Evolutionary conservation across 2,329 filamentous ascomycete species (phyloP), one percentile per base, ranked within the genome.

Genomic region (Colletotrichum scovillei): DNA sequence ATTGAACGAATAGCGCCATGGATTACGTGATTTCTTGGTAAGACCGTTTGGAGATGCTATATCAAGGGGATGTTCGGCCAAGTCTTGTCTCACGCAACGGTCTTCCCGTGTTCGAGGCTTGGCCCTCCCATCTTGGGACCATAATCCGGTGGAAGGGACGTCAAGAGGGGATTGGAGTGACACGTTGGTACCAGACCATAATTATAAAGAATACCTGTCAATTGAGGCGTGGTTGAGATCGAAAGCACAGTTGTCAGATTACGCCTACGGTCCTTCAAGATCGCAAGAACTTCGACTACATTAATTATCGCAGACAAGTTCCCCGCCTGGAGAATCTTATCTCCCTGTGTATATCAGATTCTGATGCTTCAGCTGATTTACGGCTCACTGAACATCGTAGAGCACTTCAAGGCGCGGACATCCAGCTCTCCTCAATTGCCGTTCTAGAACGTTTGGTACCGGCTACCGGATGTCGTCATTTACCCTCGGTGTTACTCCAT

Each of bases 401-500:
- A 19, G 16, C 11, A 14, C 9, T 5, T 22, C 14, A 52, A 52
- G 19, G 28, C 24, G n/a, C 49, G 65, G 64, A 38, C 32, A 35
- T 12, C 32, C 32, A 35, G 35, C 4, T n/a, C 26, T 59, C 32
- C 12, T 60, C 22, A 42, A 26, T 56, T 60, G 14, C 38, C 38
- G 32, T 35, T 35, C 32, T 35, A 42, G 38, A 42, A 19, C 38
- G 2, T 49, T 49, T 49, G 42, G 42, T 49, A 42, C 38, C 38
- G 16, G 42, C 8, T 26, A 57, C 52, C 24, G n/a, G 19, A 73
- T 73, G 70, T 65, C 70, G 67, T 65, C 70, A 73, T 73, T 56
- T 70, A 55, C 56, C 67, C 58, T 70, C 70, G 70, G 70, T 28
- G 59, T 73, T 46, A 69, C 70, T 73, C 52, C 60, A 73, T 73